Evolutionary conservation across 2,329 filamentous ascomycete genomes (phyloP).

Genomic region (Aspergillus fumigatiaffinis): DNA sequence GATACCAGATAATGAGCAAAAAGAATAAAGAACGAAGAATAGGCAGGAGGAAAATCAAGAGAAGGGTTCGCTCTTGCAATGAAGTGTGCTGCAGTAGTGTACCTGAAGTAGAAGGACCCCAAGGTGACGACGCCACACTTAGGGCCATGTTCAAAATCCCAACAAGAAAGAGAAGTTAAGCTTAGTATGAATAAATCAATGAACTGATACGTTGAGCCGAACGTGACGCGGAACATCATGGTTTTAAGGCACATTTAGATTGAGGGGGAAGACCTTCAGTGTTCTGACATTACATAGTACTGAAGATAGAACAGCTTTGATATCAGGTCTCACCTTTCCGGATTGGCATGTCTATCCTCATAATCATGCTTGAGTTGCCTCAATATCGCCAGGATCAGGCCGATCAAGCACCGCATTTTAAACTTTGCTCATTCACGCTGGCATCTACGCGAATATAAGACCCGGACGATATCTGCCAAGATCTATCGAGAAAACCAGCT

Average conservation of each 20-base stretch:
- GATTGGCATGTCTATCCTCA: background rate
- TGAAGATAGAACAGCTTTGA: background rate
- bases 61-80: background rate
- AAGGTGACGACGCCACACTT: background rate
- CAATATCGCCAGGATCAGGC: background rate
- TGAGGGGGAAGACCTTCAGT: background rate
- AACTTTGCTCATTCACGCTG: background rate
- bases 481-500: conserved; percentile 53
- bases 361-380: background rate
- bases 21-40: background rate
- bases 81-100: background rate
- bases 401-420: background rate
- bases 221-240: background rate
- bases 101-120: background rate
- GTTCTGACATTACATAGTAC: background rate
- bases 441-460: conserved; percentile 39
- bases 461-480: conserved; percentile 49
- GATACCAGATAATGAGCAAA: conserved; percentile 16
- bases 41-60: conserved; percentile 4
- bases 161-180: background rate
- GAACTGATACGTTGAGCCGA: background rate
- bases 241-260: background rate
- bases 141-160: background rate
- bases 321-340: background rate
- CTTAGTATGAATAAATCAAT: background rate